Conservation (phyloP, 2,329 filamentous ascomycete species). For the Elsinoe batatas region DNA sequence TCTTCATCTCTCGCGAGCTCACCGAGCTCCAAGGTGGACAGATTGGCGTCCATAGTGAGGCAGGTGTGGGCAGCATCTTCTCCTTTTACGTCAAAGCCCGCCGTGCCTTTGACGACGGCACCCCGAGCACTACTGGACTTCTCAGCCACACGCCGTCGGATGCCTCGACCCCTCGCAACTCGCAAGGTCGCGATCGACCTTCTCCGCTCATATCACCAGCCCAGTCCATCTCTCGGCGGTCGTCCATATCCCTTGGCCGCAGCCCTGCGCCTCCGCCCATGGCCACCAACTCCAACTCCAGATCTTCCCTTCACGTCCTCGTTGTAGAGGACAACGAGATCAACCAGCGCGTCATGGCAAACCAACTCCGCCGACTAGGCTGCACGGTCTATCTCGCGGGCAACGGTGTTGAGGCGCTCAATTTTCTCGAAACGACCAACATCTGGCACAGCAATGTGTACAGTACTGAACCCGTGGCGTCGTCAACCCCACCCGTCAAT, state of each 20-base stretch:
- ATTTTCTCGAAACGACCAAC: constrained; percentile 18
- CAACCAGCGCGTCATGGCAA: constrained; percentile 24
- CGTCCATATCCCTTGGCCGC: neutral
- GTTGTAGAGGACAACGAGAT: constrained; percentile 25
- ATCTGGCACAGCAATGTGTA: constrained; percentile 15
- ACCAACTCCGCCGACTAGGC: constrained; percentile 21
- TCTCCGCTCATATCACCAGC: neutral
- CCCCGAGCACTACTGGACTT: neutral
- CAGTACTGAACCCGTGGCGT: neutral
- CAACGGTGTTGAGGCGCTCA: constrained; percentile 23
- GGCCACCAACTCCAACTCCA: neutral
- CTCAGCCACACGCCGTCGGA: neutral
- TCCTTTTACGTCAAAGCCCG: constrained; percentile 56
- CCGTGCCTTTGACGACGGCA: constrained; percentile 24
- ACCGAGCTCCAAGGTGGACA: constrained; percentile 59
- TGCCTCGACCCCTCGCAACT: neutral
- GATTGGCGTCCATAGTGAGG: constrained; percentile 51
- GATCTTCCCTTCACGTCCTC: constrained; percentile 14
- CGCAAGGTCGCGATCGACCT: neutral
- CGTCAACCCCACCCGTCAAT: neutral
- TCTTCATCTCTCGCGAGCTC: constrained; percentile 59
- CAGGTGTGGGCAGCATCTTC: constrained; percentile 52
- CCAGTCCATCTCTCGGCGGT: neutral
- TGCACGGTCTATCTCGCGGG: constrained; percentile 21
- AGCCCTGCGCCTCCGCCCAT: neutral